Evolutionary conservation across 2,329 filamentous ascomycete species (phyloP).

Genomic region (Phoma herbarum): DNA sequence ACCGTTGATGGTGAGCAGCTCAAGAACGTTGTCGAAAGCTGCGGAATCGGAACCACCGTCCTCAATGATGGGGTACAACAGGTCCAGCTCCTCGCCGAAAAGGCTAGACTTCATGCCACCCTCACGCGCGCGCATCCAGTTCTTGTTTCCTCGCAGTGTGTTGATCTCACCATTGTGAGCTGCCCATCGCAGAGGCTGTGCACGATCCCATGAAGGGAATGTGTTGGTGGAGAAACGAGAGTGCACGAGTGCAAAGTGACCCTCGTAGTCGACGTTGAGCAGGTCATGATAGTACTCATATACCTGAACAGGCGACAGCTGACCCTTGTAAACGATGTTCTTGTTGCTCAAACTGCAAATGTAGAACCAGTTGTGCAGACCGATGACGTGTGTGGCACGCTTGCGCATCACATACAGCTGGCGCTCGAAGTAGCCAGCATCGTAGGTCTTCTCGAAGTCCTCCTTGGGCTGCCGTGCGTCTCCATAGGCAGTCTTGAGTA

Average conservation of each 20-base stretch:
- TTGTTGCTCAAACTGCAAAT: constrained; percentile 95
- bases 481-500: constrained; percentile 85
- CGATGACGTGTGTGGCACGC: constrained; percentile 92
- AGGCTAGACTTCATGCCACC: constrained; percentile 92
- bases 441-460: constrained; percentile 81
- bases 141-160: constrained; percentile 96
- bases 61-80: constrained; percentile 92
- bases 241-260: constrained; percentile 95
- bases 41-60: constrained; percentile 97
- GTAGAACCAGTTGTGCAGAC: constrained; percentile 98
- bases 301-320: constrained; percentile 91
- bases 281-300: constrained; percentile 98
- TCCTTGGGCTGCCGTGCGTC: constrained; percentile 78
- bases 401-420: constrained; percentile 96
- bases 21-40: constrained; percentile 95
- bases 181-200: constrained; percentile 94
- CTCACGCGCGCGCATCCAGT: constrained; percentile 98
- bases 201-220: constrained; percentile 97
- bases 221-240: constrained; percentile 98
- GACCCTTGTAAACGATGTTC: constrained; percentile 99
- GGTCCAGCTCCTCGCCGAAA: constrained; percentile 90
- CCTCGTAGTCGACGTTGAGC: constrained; percentile 96
- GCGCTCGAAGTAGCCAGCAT: constrained; percentile 86
- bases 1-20: constrained; percentile 92
- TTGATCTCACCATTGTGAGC: constrained; percentile 99